Conservation (phyloP, 768 basidiomycete genomes). For the Tylopilus subfusipes region DNA sequence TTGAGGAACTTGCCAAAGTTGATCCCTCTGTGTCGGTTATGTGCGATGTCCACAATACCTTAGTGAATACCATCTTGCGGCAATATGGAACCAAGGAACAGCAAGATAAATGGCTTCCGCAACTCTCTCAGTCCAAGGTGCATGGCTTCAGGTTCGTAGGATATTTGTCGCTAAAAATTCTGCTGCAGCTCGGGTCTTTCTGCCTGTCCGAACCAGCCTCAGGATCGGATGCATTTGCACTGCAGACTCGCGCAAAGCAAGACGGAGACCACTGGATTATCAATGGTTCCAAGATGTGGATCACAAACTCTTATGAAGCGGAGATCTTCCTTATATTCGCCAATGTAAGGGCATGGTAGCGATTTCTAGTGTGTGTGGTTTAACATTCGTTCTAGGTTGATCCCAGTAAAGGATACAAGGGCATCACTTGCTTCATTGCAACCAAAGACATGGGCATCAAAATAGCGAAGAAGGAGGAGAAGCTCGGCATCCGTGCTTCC, state of each 20-base stretch:
- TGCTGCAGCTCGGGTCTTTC: conserved; percentile 83
- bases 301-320: conserved; percentile 91
- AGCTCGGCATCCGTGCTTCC: conserved; percentile 93
- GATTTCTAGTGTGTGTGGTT: not conserved
- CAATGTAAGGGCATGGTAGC: conserved; percentile 54
- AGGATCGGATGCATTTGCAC: conserved; percentile 95
- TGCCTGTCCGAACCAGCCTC: conserved; percentile 90
- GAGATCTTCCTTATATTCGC: conserved; percentile 94
- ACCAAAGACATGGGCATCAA: conserved; percentile 96
- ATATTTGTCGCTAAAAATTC: not conserved
- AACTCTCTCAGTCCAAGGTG: conserved; percentile 75
- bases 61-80: conserved; percentile 92
- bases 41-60: conserved; percentile 98
- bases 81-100: conserved; percentile 82
- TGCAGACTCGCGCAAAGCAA: conserved; percentile 89
- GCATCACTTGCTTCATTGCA: conserved; percentile 96
- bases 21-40: conserved; percentile 96
- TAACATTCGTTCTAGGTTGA: conserved; percentile 50
- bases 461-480: conserved; percentile 98
- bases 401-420: conserved; percentile 94
- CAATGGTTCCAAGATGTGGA: conserved; percentile 99
- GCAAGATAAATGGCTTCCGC: conserved; percentile 84
- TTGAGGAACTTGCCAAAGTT: conserved; percentile 95
- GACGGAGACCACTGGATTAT: conserved; percentile 83
- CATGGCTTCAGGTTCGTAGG: not conserved